Conservation (phyloP, 176 grass and related monocot genomes). For the Musa itinerans region DNA sequence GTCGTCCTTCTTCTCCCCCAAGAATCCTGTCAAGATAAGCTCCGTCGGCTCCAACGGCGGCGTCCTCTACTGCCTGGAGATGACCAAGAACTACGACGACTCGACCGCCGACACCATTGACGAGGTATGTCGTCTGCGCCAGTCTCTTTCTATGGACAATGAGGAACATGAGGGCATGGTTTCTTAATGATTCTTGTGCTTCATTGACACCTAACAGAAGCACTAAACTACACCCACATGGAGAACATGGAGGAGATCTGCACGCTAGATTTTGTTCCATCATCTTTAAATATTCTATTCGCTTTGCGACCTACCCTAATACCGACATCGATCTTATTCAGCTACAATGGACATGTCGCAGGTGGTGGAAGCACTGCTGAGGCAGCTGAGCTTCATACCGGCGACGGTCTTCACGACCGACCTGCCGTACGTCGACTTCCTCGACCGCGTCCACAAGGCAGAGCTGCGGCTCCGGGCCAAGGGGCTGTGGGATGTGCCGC, state of each 20-base stretch:
- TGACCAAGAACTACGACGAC: conserved; percentile 87
- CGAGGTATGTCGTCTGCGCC: conserved; percentile 29
- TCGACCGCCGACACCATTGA: conserved; percentile 43
- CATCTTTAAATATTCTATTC: conserved; percentile 18
- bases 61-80: conserved; percentile 91
- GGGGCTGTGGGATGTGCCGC: conserved; percentile 92
- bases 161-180: too few species aligned
- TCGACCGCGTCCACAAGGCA: conserved; percentile 84
- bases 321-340: too few species aligned
- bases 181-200: too few species aligned
- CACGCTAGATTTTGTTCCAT: conserved; percentile 56
- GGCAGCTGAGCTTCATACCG: conserved; percentile 56
- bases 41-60: conserved; percentile 47
- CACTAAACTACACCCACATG: conserved; percentile 24
- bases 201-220: too few species aligned
- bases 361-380: conserved; percentile 64
- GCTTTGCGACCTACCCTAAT: too few species aligned
- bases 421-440: conserved; percentile 83
- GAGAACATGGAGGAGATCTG: conserved; percentile 31
- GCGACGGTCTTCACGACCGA: conserved; percentile 84
- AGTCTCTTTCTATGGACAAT: conserved; percentile 1
- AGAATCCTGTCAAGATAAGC: conserved; percentile 82
- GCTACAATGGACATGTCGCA: conserved; percentile 6
- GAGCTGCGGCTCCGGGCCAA: conserved; percentile 76
- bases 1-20: conserved; percentile 94